A percentile compares a stretch with the other conserved stretches of the same genome.
Conservation (phyloP, 2,329 filamentous ascomycete species). For the Plenodomus tracheiphilus region DNA sequence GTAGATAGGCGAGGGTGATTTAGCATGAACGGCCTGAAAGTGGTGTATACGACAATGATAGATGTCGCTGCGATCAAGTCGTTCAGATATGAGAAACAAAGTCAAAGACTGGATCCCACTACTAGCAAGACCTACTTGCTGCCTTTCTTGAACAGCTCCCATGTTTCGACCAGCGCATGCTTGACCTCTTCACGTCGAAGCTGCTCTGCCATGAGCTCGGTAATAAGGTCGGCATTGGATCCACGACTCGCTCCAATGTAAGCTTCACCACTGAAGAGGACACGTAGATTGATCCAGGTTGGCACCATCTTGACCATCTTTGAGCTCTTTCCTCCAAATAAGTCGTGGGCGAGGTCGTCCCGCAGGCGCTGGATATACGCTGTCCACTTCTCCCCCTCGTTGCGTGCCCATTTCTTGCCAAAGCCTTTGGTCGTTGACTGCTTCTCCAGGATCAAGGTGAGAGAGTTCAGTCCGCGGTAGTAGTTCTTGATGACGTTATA, state of each 20-base stretch:
- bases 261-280: slow-evolving; percentile 28
- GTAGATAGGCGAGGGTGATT: too few relatives aligned
- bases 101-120: background rate
- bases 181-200: slow-evolving; percentile 11
- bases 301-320: slow-evolving; percentile 18
- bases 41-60: too few relatives aligned
- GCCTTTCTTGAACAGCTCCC: slow-evolving; percentile 20
- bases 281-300: slow-evolving; percentile 24
- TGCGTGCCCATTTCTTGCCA: slow-evolving; percentile 15
- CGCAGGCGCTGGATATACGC: slow-evolving; percentile 24
- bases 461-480: slow-evolving; percentile 21
- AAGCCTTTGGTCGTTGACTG: slow-evolving; percentile 15
- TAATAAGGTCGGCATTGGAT: background rate
- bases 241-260: slow-evolving; percentile 7
- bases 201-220: background rate
- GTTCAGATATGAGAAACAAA: background rate
- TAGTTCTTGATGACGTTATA: slow-evolving; percentile 22
- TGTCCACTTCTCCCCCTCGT: slow-evolving; percentile 19
- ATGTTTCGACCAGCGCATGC: slow-evolving; percentile 13
- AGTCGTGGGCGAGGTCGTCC: slow-evolving; percentile 7
- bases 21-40: too few relatives aligned
- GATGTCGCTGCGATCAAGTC: too few relatives aligned
- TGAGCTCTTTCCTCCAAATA: slow-evolving; percentile 7
- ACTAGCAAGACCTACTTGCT: background rate
- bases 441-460: slow-evolving; percentile 30